Evolutionary conservation across 2,329 filamentous ascomycete genomes (phyloP), one percentile per base, ranked within the genome.

Genomic region (Pyrenophora tritici-repentis): DNA sequence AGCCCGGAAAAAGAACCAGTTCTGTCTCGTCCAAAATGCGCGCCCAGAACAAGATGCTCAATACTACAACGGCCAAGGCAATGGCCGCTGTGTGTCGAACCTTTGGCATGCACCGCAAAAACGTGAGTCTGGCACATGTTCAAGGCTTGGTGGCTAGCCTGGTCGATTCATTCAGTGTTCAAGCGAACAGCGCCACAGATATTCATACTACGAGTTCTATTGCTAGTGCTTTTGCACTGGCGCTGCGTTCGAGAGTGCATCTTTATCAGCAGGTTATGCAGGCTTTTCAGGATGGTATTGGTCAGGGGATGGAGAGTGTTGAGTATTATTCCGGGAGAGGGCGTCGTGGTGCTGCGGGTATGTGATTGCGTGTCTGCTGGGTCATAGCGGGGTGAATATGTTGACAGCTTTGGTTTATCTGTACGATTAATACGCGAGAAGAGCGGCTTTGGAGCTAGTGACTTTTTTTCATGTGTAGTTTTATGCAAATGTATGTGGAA

Each of bases 81-180:
- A 24, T 62, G 5, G 59, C 50, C 0, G 31, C 22, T 4, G 43
- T 48, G 0, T 31, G 46, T 0, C 35, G 42, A 2, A 5, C 12
- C 0, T 59, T 62, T 8, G 50, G 42, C 2, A 34, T 62, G 42
- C 13, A 37, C 10, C 2, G 14, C 1, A 8, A 4, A 0, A 16
- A 18, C 0, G 26, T 44, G 0, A 38, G 33, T 8, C 0, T 22
- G 14, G 1, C 4, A 0, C 56, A 62, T 2, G 17, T 62, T 0
- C 13, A 35, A 4, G 47, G 50, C 1, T 40, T 62, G 1, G 14
- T 57, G 1, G 39, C 58, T 1, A 9, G 49, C 0, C 4, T 61
- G 0, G 8, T 58, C 1, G 52, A 58, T 9, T 50, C 47, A 0
- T 61, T 16, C 32, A 18, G 33, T 0, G 43, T 52, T 4, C 10